These are phyloP conservation scores for Viridothelium virens DNA, from an alignment of 495 filamentous ascomycete genomes.

Conservation along the genomic window DNA sequence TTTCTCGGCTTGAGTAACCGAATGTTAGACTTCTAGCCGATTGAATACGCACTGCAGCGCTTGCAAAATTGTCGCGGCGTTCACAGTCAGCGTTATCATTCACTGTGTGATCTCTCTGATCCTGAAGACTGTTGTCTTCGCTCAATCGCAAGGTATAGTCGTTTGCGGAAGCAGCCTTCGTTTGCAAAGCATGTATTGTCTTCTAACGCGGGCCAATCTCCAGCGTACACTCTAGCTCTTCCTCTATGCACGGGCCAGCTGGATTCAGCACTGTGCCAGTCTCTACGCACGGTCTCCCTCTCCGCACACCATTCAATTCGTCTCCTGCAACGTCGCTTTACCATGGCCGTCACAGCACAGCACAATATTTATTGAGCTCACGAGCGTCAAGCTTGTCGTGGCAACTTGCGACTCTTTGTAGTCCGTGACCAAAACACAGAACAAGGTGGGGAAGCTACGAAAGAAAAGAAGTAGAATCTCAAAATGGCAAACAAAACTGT, in stretches of 20 bases:
- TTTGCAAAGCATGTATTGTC: too few species aligned
- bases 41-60: too few species aligned
- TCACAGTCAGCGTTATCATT: too few species aligned
- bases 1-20: too few species aligned
- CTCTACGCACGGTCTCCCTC: neutral
- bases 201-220: neutral
- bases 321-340: slow-evolving; percentile 7
- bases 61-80: too few species aligned
- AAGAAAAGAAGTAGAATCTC: slow-evolving; percentile 31
- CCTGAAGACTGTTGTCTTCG: too few species aligned
- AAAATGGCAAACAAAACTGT: slow-evolving; percentile 14
- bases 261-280: neutral
- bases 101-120: too few species aligned
- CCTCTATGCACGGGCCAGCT: neutral
- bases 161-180: too few species aligned
- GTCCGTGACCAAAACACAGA: slow-evolving; percentile 1
- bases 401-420: slow-evolving; percentile 9
- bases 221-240: neutral
- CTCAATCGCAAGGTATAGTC: too few species aligned
- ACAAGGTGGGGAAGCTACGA: slow-evolving; percentile 1
- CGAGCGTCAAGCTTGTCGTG: neutral
- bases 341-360: slow-evolving; percentile 5
- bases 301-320: neutral
- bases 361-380: slow-evolving; percentile 9
- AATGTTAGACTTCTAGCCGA: too few species aligned